Percentiles rank a stretch among this genome's conserved stretches.
These are phyloP conservation scores for Alternaria burnsii DNA, from an alignment of 2,329 filamentous ascomycete genomes.

Conservation along the genomic window DNA sequence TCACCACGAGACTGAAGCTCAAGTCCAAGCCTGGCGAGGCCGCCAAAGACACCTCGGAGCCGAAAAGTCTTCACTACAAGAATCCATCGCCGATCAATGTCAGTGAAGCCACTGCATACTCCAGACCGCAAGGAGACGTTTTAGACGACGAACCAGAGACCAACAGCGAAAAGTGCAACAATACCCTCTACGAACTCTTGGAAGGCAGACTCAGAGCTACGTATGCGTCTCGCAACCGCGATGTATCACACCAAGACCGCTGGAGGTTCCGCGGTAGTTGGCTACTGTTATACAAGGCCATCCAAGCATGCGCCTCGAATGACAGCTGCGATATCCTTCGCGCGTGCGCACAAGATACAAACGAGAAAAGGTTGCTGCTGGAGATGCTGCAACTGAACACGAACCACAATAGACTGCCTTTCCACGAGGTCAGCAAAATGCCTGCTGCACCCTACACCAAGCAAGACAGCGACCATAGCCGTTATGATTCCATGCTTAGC, in stretches of 20 bases:
- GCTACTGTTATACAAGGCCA: slow-evolving; percentile 26
- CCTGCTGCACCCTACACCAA: slow-evolving; percentile 5
- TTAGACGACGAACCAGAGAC: neutral
- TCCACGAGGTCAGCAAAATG: slow-evolving; percentile 11
- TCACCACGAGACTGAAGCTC: slow-evolving; percentile 6
- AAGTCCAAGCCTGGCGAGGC: neutral
- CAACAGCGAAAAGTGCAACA: neutral
- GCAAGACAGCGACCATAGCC: neutral
- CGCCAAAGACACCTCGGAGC: neutral
- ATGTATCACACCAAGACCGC: slow-evolving; percentile 21
- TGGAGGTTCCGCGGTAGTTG: slow-evolving; percentile 31
- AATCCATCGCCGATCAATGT: neutral
- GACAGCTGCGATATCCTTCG: slow-evolving; percentile 20
- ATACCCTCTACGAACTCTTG: slow-evolving; percentile 21
- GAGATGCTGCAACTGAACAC: slow-evolving; percentile 14
- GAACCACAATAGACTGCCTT: neutral
- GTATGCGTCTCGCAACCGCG: slow-evolving; percentile 14
- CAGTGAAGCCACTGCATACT: neutral
- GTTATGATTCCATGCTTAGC: slow-evolving; percentile 21
- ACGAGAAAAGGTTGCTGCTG: slow-evolving; percentile 18
- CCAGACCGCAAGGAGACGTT: neutral
- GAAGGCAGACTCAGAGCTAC: slow-evolving; percentile 16
- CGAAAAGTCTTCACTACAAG: neutral
- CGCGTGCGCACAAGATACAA: neutral
- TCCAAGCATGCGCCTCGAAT: slow-evolving; percentile 27